Base-by-base conservation (phyloP, 2,329 filamentous ascomycete species). In the Leptographium wingfieldii region DNA sequence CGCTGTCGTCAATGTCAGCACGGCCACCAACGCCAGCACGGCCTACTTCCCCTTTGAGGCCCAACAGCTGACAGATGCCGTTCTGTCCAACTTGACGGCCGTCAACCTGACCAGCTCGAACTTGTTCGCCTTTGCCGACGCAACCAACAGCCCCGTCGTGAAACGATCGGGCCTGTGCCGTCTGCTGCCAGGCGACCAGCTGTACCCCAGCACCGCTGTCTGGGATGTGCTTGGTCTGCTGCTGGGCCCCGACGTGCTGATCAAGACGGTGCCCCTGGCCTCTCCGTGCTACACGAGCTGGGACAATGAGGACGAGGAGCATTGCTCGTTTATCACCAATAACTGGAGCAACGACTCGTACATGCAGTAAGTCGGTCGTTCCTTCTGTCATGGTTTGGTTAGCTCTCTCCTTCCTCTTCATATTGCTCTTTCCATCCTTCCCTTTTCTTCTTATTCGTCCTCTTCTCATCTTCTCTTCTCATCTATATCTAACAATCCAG, bases 191-290 rank as follows among this genome's bases (percentile, higher is more conserved):
- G 76, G 75, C 19, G 78, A 84, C 60, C n/a, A 63, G 1, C 76
- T 73, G 66, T 86, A 82, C 81, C 83, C 83, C 0, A 68, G 70
- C 0, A 27, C 63, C 0, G 54, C 65, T 1, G 68, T 69, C 5
- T 86, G 82, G 82, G 64, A 70, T 7, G 59, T 65, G 0, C 74
- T 86, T 57, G 83, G 85, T 65, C 59, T 67, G 16, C 76, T 80
- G 1, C 70, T 84, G 2, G 70, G 71, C 27, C 16, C 1, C 16
- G 80, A 79, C 1, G 72, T 70, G 5, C 70, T 85, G 33, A 71
- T 85, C 51, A 72, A 74, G 12, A 82, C 78, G 0, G 69, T 77
- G 2, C 82, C 83, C 0, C 65, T 83, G 3, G 82, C 74, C 0
- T 68, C 74, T 2, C 70, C 76, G 0, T 85, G 82, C 65, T 81